Evolutionary conservation across 345 rosid genomes (phyloP).

Genomic region (Gossypioides kirkii): DNA sequence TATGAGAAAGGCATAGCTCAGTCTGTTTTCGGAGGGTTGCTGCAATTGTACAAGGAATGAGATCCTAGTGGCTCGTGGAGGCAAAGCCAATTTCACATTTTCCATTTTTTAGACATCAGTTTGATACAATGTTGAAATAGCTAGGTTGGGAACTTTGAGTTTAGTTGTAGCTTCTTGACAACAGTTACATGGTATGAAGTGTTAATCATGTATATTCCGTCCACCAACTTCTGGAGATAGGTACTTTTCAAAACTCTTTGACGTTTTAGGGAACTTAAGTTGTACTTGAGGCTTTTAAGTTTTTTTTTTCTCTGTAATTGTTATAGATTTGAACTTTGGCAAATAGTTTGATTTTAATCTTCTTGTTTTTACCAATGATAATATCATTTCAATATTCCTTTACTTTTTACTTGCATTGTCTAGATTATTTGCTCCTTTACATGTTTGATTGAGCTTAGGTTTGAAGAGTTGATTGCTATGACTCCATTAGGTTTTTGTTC

Average conservation of each 20-base stretch:
- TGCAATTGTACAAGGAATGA: slow-evolving; percentile 1
- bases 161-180: slow-evolving; percentile 28
- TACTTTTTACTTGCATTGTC: not conserved
- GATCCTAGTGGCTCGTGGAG: slow-evolving; percentile 6
- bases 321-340: not conserved
- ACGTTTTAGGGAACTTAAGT: slow-evolving; percentile 30
- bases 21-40: not conserved
- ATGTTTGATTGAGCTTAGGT: not conserved
- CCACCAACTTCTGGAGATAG: slow-evolving; percentile 28
- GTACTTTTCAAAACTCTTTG: slow-evolving; percentile 27
- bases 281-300: slow-evolving; percentile 26
- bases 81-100: slow-evolving; percentile 2
- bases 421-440: not conserved
- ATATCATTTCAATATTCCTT: not conserved
- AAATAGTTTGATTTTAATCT: not conserved
- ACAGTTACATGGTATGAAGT: slow-evolving; percentile 23
- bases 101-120: slow-evolving; percentile 16
- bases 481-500: not conserved
- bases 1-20: not conserved
- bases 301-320: not conserved
- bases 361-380: not conserved
- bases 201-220: slow-evolving; percentile 33
- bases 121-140: slow-evolving; percentile 24
- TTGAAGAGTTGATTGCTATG: not conserved
- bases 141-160: slow-evolving; percentile 23